phyloP scores from a whole-genome alignment of 2,329 filamentous ascomycete species.

The Sporothrix schenckii region DNA sequence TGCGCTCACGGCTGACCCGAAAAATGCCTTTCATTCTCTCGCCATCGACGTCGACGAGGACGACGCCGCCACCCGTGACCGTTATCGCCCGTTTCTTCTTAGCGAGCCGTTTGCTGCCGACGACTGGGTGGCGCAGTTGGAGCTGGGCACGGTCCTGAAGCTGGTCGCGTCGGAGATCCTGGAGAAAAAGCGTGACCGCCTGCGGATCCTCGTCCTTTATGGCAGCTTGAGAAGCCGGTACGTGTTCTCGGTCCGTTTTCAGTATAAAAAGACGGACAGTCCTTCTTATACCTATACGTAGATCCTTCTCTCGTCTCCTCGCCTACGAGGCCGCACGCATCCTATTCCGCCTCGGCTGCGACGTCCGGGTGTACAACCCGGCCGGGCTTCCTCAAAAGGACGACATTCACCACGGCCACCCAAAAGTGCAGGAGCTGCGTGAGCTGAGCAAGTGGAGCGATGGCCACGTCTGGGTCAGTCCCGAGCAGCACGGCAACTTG shows the following conservation, averaged over 20 bases:
- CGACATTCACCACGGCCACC: constrained; percentile 59
- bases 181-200: background rate
- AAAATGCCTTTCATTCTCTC: background rate
- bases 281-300: too few species aligned
- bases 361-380: constrained; percentile 66
- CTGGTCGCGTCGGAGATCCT: background rate
- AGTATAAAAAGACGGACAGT: too few species aligned
- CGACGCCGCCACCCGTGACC: background rate
- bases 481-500: constrained; percentile 68
- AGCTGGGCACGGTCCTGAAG: background rate
- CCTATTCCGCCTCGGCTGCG: constrained; percentile 65
- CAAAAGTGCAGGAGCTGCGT: constrained; percentile 65
- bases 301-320: constrained; percentile 53
- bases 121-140: constrained; percentile 9
- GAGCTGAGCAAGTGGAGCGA: constrained; percentile 66
- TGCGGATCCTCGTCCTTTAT: background rate
- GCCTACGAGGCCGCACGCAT: constrained; percentile 64
- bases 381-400: constrained; percentile 64
- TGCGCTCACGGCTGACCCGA: background rate
- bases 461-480: constrained; percentile 66
- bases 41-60: background rate
- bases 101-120: background rate
- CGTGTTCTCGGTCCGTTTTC: background rate
- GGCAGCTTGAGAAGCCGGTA: constrained; percentile 11
- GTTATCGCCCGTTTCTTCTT: background rate